Conservation (phyloP, 768 basidiomycete genomes). For the Dendrothele bispora region DNA sequence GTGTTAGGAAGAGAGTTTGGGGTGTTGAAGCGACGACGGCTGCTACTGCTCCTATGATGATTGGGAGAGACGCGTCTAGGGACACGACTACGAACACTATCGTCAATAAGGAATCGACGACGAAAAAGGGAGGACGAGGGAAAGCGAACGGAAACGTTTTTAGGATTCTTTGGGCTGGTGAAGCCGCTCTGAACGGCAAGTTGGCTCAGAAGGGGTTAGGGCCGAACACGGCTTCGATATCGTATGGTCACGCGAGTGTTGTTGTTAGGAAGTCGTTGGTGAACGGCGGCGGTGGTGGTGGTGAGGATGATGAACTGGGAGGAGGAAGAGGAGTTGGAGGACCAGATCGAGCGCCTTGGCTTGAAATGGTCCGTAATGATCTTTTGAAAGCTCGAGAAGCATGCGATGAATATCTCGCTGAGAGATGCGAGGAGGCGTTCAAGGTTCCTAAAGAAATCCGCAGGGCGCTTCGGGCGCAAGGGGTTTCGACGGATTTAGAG, state of each 20-base stretch:
- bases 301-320: conserved; percentile 80
- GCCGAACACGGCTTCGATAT: background rate
- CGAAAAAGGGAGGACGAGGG: too few relatives aligned
- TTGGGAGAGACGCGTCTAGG: too few relatives aligned
- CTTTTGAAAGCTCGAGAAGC: background rate
- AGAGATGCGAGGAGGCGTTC: conserved; percentile 2
- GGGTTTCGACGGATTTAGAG: background rate
- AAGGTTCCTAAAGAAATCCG: background rate
- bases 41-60: too few relatives aligned
- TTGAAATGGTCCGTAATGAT: conserved; percentile 39
- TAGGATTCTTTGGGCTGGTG: conserved; percentile 63
- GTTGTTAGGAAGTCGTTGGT: conserved; percentile 53
- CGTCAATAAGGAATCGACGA: too few relatives aligned
- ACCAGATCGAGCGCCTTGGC: too few relatives aligned
- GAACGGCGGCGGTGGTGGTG: conserved; percentile 68
- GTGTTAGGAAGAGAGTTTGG: conserved; percentile 65
- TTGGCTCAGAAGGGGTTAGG: background rate
- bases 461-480: background rate
- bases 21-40: background rate
- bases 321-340: too few relatives aligned
- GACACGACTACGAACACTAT: too few relatives aligned
- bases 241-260: background rate
- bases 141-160: conserved; percentile 51
- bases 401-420: conserved; percentile 7
- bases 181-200: conserved; percentile 56